phyloP scores from a whole-genome alignment of 163 green algal species.

The Chlamydomonas reinhardtii region DNA sequence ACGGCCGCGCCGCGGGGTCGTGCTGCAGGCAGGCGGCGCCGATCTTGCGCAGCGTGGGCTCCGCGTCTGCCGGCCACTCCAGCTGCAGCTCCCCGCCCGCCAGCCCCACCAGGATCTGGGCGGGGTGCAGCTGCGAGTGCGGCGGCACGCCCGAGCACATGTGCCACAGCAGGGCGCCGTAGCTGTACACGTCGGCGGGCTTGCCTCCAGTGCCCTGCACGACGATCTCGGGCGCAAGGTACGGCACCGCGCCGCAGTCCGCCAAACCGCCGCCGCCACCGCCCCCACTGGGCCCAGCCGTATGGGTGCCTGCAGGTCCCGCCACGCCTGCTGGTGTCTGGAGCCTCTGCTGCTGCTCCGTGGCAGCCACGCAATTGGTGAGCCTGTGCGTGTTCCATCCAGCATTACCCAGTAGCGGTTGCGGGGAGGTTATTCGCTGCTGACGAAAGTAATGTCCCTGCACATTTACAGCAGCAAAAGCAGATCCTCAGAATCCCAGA shows the following conservation, averaged over 20 bases:
- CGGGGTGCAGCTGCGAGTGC: not conserved
- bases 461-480: no score
- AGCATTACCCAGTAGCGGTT: no score
- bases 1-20: not conserved
- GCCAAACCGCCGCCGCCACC: no score
- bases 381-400: no score
- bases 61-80: not conserved
- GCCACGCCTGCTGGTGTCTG: no score
- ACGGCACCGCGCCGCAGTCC: not conserved
- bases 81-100: not conserved
- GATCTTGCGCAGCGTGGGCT: conserved; percentile 5
- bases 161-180: conserved; percentile 31
- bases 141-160: not conserved
- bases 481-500: no score
- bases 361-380: not conserved
- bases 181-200: conserved; percentile 14
- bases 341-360: not conserved
- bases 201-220: not conserved
- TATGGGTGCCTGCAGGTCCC: no score
- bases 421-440: no score
- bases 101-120: conserved; percentile 23
- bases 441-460: no score
- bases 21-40: not conserved
- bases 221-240: not conserved
- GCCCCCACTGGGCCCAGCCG: no score